These are phyloP conservation scores for Cucurbitaria berberidis DNA, from an alignment of 2,329 filamentous ascomycete species.

Conservation along the genomic window DNA sequence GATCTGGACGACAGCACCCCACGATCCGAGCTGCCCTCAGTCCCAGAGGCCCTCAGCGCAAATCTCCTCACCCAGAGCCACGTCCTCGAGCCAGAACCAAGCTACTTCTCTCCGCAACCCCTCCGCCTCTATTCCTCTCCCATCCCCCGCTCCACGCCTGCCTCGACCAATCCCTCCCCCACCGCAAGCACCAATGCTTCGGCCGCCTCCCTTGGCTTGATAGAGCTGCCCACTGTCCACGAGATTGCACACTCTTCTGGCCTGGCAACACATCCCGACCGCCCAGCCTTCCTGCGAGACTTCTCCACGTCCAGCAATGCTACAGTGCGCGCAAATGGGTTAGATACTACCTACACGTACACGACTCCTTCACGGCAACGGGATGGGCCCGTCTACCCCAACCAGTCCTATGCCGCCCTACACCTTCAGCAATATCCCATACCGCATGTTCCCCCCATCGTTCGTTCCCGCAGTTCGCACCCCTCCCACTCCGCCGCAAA, in stretches of 20 bases:
- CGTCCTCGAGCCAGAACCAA: constrained; percentile 36
- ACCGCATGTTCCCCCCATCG: constrained; percentile 44
- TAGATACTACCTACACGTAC: constrained; percentile 29
- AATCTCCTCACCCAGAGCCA: constrained; percentile 25
- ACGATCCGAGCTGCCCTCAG: constrained; percentile 49
- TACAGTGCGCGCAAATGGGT: constrained; percentile 48
- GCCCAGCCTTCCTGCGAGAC: constrained; percentile 51
- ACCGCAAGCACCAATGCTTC: constrained; percentile 36
- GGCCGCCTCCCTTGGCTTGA: constrained; percentile 28
- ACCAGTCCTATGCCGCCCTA: constrained; percentile 58
- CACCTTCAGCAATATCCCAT: constrained; percentile 55
- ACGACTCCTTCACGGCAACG: constrained; percentile 24
- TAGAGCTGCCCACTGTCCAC: constrained; percentile 8
- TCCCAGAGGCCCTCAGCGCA: constrained; percentile 31
- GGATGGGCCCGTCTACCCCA: constrained; percentile 53
- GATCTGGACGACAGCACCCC: constrained; percentile 49
- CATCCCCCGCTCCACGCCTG: constrained; percentile 36
- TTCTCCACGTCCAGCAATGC: constrained; percentile 51
- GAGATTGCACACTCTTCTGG: constrained; percentile 11
- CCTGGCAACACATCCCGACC: constrained; percentile 28
- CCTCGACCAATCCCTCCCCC: constrained; percentile 42
- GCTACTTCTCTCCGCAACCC: constrained; percentile 50
- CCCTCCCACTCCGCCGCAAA: constrained; percentile 49
- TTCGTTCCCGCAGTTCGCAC: constrained; percentile 52
- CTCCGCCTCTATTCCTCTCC: constrained; percentile 42